phyloP scores from a whole-genome alignment of 805 yeast species.

The Wickerhamiella hasegawae region DNA sequence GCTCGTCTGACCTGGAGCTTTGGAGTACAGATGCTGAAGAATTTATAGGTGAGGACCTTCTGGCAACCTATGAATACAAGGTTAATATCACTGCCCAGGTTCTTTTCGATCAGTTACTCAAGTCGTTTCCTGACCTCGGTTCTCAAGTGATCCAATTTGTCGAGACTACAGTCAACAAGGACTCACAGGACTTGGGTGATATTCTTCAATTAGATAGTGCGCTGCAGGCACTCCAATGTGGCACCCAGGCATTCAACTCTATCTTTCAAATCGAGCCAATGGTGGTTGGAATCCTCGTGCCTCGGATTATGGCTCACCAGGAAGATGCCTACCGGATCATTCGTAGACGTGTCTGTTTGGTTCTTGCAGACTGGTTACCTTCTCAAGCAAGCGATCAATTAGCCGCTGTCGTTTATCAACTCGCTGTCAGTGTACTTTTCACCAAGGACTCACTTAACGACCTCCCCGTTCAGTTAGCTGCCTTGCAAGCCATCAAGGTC shows the following conservation, averaged over 20 bases:
- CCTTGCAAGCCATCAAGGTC: slow-evolving; percentile 50
- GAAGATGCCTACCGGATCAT: slow-evolving; percentile 32
- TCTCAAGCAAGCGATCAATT: slow-evolving; percentile 46
- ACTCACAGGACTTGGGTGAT: slow-evolving; percentile 27
- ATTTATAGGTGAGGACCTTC: slow-evolving; percentile 69
- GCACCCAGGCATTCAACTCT: slow-evolving; percentile 49
- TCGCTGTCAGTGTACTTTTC: slow-evolving; percentile 36
- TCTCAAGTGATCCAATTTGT: slow-evolving; percentile 43
- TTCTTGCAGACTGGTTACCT: slow-evolving; percentile 69
- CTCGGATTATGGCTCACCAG: slow-evolving; percentile 34
- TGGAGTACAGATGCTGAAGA: slow-evolving; percentile 88
- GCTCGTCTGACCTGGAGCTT: slow-evolving; percentile 59
- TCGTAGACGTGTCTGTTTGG: slow-evolving; percentile 59
- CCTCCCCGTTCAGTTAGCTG: slow-evolving; percentile 63
- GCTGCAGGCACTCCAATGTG: slow-evolving; percentile 67
- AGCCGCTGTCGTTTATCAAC: slow-evolving; percentile 39
- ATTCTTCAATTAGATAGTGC: slow-evolving; percentile 63
- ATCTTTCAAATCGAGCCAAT: slow-evolving; percentile 54
- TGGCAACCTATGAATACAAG: slow-evolving; percentile 54
- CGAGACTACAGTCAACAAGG: slow-evolving; percentile 23
- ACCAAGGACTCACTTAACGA: slow-evolving; percentile 39
- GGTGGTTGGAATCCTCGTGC: slow-evolving; percentile 45
- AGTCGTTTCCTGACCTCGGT: slow-evolving; percentile 42
- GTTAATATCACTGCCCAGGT: slow-evolving; percentile 77
- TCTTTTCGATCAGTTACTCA: slow-evolving; percentile 59